phyloP scores from a whole-genome alignment of 768 basidiomycete species.

The Nidularia pulvinata region DNA sequence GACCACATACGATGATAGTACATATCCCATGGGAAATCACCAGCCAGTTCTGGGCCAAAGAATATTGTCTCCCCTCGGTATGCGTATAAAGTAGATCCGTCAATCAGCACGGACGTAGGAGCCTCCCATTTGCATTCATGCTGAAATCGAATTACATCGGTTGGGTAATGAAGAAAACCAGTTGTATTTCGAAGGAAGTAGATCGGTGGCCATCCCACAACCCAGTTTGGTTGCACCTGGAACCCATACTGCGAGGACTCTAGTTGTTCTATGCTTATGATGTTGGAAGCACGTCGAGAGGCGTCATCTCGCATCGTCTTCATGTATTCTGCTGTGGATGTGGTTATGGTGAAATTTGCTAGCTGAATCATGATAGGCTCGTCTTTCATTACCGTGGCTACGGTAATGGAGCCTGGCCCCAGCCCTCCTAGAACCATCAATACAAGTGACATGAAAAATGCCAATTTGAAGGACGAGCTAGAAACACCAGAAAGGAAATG shows the following conservation, averaged over 20 bases:
- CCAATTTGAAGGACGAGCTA: conserved; percentile 1
- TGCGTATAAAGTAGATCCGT: too few relatives aligned
- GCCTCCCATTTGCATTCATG: not conserved
- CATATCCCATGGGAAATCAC: too few relatives aligned
- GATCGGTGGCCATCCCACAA: not conserved
- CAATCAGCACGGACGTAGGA: too few relatives aligned
- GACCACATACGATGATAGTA: too few relatives aligned
- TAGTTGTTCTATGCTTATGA: not conserved
- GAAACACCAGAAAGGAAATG: not conserved
- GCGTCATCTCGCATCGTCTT: not conserved
- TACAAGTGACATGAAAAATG: not conserved
- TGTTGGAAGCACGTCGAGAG: not conserved
- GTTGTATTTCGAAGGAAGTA: too few relatives aligned
- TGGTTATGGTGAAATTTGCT: conserved; percentile 1
- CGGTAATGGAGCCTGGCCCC: conserved; percentile 1
- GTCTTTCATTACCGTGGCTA: not conserved
- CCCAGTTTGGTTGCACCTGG: not conserved
- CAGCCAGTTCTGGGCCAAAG: too few relatives aligned
- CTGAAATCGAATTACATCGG: not conserved
- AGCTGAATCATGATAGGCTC: not conserved
- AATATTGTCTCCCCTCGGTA: not conserved
- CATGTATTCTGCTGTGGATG: not conserved
- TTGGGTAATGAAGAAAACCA: too few relatives aligned
- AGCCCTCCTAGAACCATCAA: not conserved
- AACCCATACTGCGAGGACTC: not conserved